Evolutionary conservation across 768 basidiomycete species (phyloP).

Genomic region (Podaxis sp.): DNA sequence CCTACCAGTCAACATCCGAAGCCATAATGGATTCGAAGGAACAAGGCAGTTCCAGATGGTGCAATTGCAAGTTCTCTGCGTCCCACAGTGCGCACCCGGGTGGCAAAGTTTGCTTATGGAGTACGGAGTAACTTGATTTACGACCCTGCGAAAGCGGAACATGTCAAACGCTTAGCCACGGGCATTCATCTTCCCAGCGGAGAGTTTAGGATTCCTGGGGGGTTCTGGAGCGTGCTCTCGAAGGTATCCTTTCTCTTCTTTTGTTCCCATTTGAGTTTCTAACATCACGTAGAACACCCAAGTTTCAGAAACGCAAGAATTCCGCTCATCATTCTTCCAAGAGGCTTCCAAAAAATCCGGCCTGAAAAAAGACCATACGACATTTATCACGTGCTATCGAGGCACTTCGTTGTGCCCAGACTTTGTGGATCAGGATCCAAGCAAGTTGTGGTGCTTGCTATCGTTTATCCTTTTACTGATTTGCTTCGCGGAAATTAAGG

Average conservation of each 20-base stretch:
- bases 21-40: constrained; percentile 15
- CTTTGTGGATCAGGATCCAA: constrained; percentile 16
- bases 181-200: neutral
- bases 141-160: constrained; percentile 21
- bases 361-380: neutral
- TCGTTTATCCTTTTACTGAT: neutral
- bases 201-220: constrained; percentile 4
- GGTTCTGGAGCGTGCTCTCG: constrained; percentile 9
- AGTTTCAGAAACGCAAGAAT: constrained; percentile 23
- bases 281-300: constrained; percentile 16
- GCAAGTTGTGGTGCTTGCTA: neutral
- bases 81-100: constrained; percentile 26
- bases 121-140: constrained; percentile 20
- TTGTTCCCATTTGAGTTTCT: neutral
- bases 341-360: constrained; percentile 9
- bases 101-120: constrained; percentile 28
- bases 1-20: neutral
- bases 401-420: constrained; percentile 10
- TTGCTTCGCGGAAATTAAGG: neutral
- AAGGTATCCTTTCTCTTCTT: neutral
- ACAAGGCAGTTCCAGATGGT: constrained; percentile 33
- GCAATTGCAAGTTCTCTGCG: constrained; percentile 30
- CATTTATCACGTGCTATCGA: constrained; percentile 17
- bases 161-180: constrained; percentile 19
- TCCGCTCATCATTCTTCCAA: constrained; percentile 18